Evolutionary conservation across 306 rosid genomes (phyloP).

Genomic region (Alnus rubra): DNA sequence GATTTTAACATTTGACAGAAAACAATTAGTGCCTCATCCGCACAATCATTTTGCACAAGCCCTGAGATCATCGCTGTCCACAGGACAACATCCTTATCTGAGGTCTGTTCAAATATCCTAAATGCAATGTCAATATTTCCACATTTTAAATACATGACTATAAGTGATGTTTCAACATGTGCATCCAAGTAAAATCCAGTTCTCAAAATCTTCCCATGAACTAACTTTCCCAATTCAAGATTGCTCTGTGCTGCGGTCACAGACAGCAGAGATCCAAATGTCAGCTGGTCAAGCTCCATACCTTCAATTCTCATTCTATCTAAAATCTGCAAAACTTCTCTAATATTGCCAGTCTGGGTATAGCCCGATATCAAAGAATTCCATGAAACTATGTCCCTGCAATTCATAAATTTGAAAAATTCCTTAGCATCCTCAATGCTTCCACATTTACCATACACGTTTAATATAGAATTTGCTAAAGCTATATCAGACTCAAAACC

Average conservation of each 20-base stretch:
- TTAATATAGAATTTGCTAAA: conserved; percentile 58
- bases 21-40: conserved; percentile 52
- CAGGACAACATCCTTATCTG: conserved; percentile 53
- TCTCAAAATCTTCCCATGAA: conserved; percentile 67
- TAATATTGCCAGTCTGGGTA: conserved; percentile 51
- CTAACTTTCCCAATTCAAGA: conserved; percentile 54
- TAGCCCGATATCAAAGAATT: conserved; percentile 60
- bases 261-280: conserved; percentile 51
- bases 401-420: conserved; percentile 54
- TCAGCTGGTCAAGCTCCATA: conserved; percentile 50
- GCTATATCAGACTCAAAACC: conserved; percentile 58
- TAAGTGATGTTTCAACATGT: conserved; percentile 52
- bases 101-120: conserved; percentile 47
- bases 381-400: conserved; percentile 64
- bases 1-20: conserved; percentile 53
- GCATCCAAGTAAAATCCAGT: conserved; percentile 56
- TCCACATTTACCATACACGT: conserved; percentile 64
- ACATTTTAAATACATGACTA: conserved; percentile 62
- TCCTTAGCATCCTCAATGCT: conserved; percentile 51
- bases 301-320: conserved; percentile 48
- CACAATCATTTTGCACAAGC: conserved; percentile 57
- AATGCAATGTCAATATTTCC: conserved; percentile 49
- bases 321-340: conserved; percentile 41
- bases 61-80: conserved; percentile 94
- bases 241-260: conserved; percentile 46